phyloP scores from a whole-genome alignment of 106 monocot genomes.

The Allium sativum region DNA sequence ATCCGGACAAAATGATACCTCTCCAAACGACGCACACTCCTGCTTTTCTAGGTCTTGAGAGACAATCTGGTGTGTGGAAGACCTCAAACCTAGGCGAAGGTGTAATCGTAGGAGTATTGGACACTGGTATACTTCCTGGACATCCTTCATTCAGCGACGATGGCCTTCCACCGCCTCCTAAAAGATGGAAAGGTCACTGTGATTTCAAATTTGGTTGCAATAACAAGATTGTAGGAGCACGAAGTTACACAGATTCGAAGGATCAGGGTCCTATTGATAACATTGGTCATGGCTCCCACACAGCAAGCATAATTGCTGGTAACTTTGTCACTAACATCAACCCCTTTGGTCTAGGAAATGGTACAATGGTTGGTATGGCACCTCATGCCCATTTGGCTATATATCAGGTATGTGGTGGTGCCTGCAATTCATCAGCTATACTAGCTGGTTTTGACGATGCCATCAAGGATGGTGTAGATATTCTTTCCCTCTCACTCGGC shows the following conservation, averaged over 20 bases:
- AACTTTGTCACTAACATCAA: conserved; percentile 8
- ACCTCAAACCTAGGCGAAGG: too few species aligned
- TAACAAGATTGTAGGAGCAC: conserved; percentile 34
- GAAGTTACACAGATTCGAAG: conserved; percentile 11
- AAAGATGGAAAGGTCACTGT: too few species aligned
- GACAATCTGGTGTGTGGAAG: too few species aligned
- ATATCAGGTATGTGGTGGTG: conserved; percentile 27
- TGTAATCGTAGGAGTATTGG: too few species aligned
- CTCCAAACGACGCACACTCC: too few species aligned
- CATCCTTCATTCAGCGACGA: too few species aligned
- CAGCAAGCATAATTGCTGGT: conserved; percentile 20
- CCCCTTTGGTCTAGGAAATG: conserved; percentile 16
- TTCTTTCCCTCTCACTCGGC: conserved; percentile 28
- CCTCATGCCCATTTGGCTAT: conserved; percentile 37
- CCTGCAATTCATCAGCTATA: conserved; percentile 5
- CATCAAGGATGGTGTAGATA: conserved; percentile 51
- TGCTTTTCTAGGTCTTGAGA: too few species aligned
- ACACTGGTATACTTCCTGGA: too few species aligned
- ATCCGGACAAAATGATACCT: too few species aligned
- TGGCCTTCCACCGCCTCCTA: too few species aligned
- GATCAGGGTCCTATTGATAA: conserved; percentile 12
- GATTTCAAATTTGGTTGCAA: conserved; percentile 11
- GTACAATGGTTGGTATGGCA: conserved; percentile 24
- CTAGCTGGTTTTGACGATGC: conserved; percentile 42
- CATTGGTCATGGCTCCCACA: conserved; percentile 49